Percentiles rank a stretch among this genome's conserved stretches.
These are phyloP conservation scores for Fusarium sp. DNA, from an alignment of 2,329 filamentous ascomycete genomes.

Conservation along the genomic window DNA sequence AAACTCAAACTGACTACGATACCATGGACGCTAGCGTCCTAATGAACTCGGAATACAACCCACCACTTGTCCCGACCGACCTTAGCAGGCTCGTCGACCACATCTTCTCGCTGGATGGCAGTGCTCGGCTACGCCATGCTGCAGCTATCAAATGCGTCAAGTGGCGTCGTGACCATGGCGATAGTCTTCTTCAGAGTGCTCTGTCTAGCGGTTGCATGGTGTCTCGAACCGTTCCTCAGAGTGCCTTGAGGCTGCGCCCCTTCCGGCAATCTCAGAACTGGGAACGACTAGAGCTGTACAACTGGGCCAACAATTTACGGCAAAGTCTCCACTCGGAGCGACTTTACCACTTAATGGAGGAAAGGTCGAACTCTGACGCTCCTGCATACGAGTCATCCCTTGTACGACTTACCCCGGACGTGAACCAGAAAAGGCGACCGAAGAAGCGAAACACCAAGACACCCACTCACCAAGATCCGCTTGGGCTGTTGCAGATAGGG, in stretches of 20 bases:
- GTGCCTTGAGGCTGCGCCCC: constrained; percentile 31
- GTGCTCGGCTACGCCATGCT: constrained; percentile 84
- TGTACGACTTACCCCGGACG: constrained; percentile 20
- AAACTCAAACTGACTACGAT: constrained; percentile 77
- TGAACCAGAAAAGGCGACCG: not conserved
- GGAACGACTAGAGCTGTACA: constrained; percentile 50
- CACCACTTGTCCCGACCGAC: constrained; percentile 83
- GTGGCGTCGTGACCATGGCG: constrained; percentile 66
- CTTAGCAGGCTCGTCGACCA: constrained; percentile 75
- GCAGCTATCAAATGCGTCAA: constrained; percentile 84
- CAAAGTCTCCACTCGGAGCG: constrained; percentile 52
- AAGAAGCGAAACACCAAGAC: constrained; percentile 16
- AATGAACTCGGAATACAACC: constrained; percentile 92
- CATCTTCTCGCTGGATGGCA: constrained; percentile 82
- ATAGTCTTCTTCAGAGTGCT: constrained; percentile 31
- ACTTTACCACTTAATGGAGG: constrained; percentile 37
- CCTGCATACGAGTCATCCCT: constrained; percentile 33
- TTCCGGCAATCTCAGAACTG: constrained; percentile 39
- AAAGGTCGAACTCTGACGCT: constrained; percentile 23
- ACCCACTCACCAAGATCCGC: constrained; percentile 73
- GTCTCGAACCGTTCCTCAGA: constrained; percentile 29
- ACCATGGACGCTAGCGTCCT: constrained; percentile 92
- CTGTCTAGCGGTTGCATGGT: constrained; percentile 30
- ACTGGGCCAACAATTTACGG: constrained; percentile 53
- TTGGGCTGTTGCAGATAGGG: constrained; percentile 79